Percentiles rank a stretch among this genome's conserved stretches.
Conservation (phyloP, 352 stramenopile species). For the Globisporangium iwayamae region DNA sequence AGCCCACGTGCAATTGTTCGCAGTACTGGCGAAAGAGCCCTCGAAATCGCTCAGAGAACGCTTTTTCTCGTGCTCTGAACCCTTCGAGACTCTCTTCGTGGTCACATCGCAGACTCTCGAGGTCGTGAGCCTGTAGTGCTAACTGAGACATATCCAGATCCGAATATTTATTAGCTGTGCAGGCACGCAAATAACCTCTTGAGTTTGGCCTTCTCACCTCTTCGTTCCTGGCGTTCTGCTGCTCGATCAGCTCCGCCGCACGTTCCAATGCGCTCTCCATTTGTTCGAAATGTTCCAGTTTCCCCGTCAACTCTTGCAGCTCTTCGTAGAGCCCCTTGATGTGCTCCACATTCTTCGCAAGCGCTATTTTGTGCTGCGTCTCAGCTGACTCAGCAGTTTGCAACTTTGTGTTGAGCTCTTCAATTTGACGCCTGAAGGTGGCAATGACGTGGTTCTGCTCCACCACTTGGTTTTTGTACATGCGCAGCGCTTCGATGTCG, state of each 20-base stretch:
- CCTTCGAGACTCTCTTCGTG: constrained; percentile 22
- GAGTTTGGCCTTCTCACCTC: constrained; percentile 18
- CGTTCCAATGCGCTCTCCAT: constrained; percentile 23
- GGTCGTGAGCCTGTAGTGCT: constrained; percentile 13
- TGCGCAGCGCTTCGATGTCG: constrained; percentile 1
- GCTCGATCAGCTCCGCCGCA: constrained; percentile 27
- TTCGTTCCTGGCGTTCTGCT: constrained; percentile 33
- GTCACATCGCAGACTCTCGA: constrained; percentile 20
- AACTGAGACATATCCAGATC: constrained; percentile 10
- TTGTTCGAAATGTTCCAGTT: constrained; percentile 14
- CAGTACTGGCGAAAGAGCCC: constrained; percentile 26
- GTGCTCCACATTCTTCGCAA: neutral
- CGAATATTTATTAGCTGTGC: neutral
- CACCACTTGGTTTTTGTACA: constrained; percentile 4
- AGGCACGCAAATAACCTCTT: too few relatives aligned
- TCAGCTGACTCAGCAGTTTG: neutral
- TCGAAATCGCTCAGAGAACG: constrained; percentile 16
- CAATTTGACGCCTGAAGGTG: neutral
- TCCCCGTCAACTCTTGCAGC: constrained; percentile 17
- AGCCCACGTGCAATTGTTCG: constrained; percentile 8
- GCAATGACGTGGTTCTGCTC: neutral
- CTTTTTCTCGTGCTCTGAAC: constrained; percentile 16
- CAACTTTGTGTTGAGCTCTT: neutral
- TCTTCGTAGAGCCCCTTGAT: constrained; percentile 3
- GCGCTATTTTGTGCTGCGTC: neutral